Evolutionary conservation across 208 protist genomes (phyloP), one percentile per base, ranked within the genome.

Genomic region (Leptomonas pyrrhocoris): DNA sequence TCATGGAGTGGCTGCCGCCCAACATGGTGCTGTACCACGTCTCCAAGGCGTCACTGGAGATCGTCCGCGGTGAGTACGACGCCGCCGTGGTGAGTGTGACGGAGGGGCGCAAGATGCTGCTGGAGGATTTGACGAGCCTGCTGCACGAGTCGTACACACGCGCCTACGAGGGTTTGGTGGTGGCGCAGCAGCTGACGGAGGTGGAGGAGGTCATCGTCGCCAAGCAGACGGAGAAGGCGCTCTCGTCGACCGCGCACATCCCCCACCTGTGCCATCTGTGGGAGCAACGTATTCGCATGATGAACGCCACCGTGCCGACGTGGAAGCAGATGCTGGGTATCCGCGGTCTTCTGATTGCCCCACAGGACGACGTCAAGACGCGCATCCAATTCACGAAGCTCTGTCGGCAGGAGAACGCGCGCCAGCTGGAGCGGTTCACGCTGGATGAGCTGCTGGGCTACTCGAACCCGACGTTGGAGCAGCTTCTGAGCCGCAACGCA

Each of bases 311-410:
- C n/a, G 92, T 98, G 23, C 85, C 97, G 43, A 81, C 88, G 48
- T 99, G 98, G 98, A 98, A 99, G 74, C 77, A 97, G 23, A 85
- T 99, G 16, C 85, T 99, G 16, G 77, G 93, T 19, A 85, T 99
- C 8, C 92, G 98, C 8, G 85, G 88, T 2, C 81, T 99, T 2
- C 93, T 99, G 18, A 83, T 99, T 30, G 48, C 82, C 9, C 96
- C 97, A 15, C 57, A 88, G 25, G 69, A 99, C 42, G 95, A 99
- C 53, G 73, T 95, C 19, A 91, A 98, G 50, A 96, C 88, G 21
- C 98, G 97, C 76, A 84, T 99, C n/a, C 98, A 99, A 43, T 99
- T 99, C 84, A 92, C 97, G 25, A 89, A 94, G 46, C 86, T 99
- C 8, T 98, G 97, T 74, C 74, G 96, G 19, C 86, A 86, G 53